phyloP scores from a whole-genome alignment of 2,329 filamentous ascomycete genomes.

The Aspergillus neoniger region DNA sequence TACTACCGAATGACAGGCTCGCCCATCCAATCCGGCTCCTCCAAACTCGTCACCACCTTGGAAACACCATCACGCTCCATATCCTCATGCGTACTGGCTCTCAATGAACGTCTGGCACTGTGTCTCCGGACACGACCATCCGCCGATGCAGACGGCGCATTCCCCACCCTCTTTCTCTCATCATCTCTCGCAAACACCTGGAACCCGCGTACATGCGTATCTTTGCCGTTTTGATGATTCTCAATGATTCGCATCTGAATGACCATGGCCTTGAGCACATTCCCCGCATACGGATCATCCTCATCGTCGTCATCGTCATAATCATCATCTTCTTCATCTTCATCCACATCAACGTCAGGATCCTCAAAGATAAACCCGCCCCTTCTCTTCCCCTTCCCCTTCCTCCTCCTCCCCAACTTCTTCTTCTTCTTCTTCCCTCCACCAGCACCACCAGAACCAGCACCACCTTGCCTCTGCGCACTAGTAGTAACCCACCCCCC shows the following conservation, averaged over 20 bases:
- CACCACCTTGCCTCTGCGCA: conserved; percentile 14
- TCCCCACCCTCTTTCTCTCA: conserved; percentile 32
- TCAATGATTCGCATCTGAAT: conserved; percentile 89
- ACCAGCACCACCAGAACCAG: neutral
- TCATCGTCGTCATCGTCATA: conserved; percentile 28
- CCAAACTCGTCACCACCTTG: conserved; percentile 36
- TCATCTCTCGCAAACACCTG: conserved; percentile 71
- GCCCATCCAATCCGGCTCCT: conserved; percentile 53
- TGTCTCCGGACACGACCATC: conserved; percentile 33
- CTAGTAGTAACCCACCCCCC: conserved; percentile 32
- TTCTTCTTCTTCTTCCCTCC: neutral
- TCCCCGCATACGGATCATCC: conserved; percentile 56
- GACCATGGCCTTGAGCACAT: conserved; percentile 82
- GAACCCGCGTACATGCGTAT: conserved; percentile 92
- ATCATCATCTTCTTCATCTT: conserved; percentile 26
- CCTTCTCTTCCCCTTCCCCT: conserved; percentile 21
- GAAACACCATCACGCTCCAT: conserved; percentile 25
- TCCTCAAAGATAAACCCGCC: conserved; percentile 15
- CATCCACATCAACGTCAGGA: neutral
- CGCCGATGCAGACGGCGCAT: conserved; percentile 37
- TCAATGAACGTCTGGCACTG: conserved; percentile 34
- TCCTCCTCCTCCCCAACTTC: neutral
- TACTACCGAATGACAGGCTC: conserved; percentile 49
- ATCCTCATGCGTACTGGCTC: conserved; percentile 27
- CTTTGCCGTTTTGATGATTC: conserved; percentile 98